Percentiles rank a stretch among this genome's conserved stretches.
phyloP scores from a whole-genome alignment of 2,329 filamentous ascomycete genomes.

The Thermochaetoides dissita region DNA sequence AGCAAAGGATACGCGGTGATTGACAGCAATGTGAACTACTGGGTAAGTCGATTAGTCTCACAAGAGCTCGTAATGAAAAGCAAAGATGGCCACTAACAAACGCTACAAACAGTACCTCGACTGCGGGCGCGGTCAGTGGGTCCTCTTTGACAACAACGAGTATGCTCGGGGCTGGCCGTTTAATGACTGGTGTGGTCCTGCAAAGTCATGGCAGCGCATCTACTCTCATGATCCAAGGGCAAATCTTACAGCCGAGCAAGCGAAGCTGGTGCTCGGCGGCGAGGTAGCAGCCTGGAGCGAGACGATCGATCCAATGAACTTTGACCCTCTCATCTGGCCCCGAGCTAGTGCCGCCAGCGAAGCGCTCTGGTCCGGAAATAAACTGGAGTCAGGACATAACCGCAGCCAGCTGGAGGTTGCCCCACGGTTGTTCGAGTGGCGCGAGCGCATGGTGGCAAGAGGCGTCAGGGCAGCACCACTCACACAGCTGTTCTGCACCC shows the following conservation, averaged over 20 bases:
- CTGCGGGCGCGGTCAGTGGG: slow-evolving; percentile 68
- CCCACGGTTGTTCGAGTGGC: slow-evolving; percentile 58
- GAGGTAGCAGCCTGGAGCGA: slow-evolving; percentile 76
- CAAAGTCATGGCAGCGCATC: slow-evolving; percentile 68
- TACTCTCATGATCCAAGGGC: slow-evolving; percentile 66
- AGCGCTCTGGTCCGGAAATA: slow-evolving; percentile 65
- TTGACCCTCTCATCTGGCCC: slow-evolving; percentile 70
- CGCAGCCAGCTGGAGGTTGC: slow-evolving; percentile 56
- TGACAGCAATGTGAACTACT: slow-evolving; percentile 63
- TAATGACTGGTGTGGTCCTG: slow-evolving; percentile 65
- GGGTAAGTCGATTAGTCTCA: slow-evolving; percentile 35
- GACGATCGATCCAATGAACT: slow-evolving; percentile 58
- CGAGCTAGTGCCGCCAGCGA: slow-evolving; percentile 60
- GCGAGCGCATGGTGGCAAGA: slow-evolving; percentile 57
- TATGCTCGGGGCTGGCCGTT: slow-evolving; percentile 51
- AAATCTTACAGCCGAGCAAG: slow-evolving; percentile 45
- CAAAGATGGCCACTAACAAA: background rate
- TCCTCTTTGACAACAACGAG: slow-evolving; percentile 51
- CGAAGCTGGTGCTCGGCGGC: slow-evolving; percentile 61
- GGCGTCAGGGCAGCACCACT: slow-evolving; percentile 52
- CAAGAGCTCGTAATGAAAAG: background rate
- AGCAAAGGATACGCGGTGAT: slow-evolving; percentile 55
- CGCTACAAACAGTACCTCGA: slow-evolving; percentile 52
- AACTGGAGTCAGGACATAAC: slow-evolving; percentile 47
- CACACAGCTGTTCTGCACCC: slow-evolving; percentile 60